Percentiles rank a stretch among this genome's conserved stretches.
phyloP scores from a whole-genome alignment of 2,329 filamentous ascomycete genomes.

The Phaeosphaeria sp. region DNA sequence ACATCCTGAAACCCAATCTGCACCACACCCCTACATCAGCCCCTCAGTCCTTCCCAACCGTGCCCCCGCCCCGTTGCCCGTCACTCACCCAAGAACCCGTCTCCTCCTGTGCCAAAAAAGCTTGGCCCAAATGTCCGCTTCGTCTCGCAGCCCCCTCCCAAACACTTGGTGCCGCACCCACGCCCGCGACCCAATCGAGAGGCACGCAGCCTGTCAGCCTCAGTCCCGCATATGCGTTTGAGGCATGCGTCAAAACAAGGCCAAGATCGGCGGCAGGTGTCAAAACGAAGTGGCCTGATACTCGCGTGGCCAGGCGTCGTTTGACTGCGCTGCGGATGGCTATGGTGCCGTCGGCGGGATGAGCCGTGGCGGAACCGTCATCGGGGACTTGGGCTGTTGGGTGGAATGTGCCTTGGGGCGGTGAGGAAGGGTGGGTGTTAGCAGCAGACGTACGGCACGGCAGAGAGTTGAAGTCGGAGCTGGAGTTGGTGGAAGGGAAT shows the following conservation, averaged over 20 bases:
- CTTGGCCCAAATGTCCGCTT: background rate
- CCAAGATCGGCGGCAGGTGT: background rate
- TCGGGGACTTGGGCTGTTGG: background rate
- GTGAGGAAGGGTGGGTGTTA: too few species aligned
- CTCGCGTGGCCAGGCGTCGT: constrained; percentile 17
- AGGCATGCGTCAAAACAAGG: background rate
- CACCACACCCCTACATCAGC: constrained; percentile 1
- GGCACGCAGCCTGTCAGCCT: background rate
- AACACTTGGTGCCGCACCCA: background rate
- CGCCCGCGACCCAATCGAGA: background rate
- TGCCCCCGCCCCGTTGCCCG: too few species aligned
- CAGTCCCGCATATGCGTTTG: background rate
- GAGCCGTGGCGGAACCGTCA: background rate
- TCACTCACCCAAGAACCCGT: background rate
- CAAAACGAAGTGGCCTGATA: constrained; percentile 30
- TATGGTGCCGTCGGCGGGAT: background rate
- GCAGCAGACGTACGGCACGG: too few species aligned
- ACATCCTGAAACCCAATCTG: constrained; percentile 10
- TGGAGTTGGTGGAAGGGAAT: background rate
- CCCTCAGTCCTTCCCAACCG: too few species aligned
- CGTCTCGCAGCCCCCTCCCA: background rate
- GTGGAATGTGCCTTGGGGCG: background rate
- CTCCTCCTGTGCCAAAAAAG: background rate
- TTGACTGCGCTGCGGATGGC: background rate
- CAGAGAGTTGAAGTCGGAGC: background rate